Evolutionary conservation across 768 basidiomycete species (phyloP), one percentile per base, ranked within the genome.

Genomic region (Serpula lacrymans): DNA sequence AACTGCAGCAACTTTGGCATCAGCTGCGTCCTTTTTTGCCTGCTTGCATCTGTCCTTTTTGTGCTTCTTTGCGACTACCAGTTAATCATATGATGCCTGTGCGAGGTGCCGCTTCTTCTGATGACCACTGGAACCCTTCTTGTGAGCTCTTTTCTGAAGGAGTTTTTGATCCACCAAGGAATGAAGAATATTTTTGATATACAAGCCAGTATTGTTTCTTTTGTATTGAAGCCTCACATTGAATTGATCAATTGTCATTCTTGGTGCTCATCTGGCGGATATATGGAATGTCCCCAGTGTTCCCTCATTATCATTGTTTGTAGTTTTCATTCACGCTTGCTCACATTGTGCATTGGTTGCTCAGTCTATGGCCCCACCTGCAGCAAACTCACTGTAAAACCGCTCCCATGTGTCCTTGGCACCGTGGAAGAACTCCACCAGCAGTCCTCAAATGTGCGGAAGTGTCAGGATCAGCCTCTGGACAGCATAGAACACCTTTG

Each of bases 401-500:
- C 48, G 23, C 4, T 22, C 14, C 52, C 49, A 53, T 1, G 36
- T 39, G 2, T 31, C 43, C 6, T 41, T 20, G 1, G 52, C 40
- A 11, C 51, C 53, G 20, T 45, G 25, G 6, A 55, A 26, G 32
- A 55, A 55, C 7, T 34, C 52, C 11, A 48, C 41, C 6, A 61
- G 40, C 27, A 31, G 16, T 7, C 21, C 27, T 27, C 46, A 2
- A 61, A 66, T 32, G 40, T 73, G 71, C 1, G 58, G 53, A 6
- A 60, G 32, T 9, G 30, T 28, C 20, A 18, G 49, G 64, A 58
- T 1, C 67, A 55, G 3, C 68, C 70, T 36, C 68, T 71, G 0
- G 71, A 64, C 8, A 74, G 57, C 1, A 71, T 63, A 51, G 20
- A 62, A 48, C 6, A 38, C 51, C 1, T 59, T 41, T 0, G 48